A percentile compares a stretch with the other conserved stretches of the same genome.
These are phyloP conservation scores for Melastoma malabathricum DNA, from an alignment of 345 rosid species.

Conservation along the genomic window DNA sequence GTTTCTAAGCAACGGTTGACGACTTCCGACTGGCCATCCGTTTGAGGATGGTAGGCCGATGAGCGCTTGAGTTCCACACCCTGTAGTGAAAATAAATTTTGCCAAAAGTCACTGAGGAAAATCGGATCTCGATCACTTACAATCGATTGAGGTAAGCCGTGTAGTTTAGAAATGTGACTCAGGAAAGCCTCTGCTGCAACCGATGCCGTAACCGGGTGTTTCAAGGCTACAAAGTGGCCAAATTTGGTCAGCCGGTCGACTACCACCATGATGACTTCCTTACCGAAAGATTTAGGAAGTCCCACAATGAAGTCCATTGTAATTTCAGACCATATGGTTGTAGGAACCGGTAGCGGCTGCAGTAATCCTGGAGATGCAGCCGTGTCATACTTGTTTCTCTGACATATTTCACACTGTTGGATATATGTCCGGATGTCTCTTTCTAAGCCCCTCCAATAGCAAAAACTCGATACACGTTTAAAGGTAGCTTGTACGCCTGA, in stretches of 20 bases:
- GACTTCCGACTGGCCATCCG: neutral
- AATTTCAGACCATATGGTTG: neutral
- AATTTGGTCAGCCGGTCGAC: slow-evolving; percentile 3
- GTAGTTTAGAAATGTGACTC: neutral
- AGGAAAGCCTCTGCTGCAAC: neutral
- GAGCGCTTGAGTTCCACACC: neutral
- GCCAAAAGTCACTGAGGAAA: neutral
- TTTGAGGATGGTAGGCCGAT: slow-evolving; percentile 5
- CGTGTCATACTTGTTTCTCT: neutral
- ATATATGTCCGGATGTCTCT: neutral
- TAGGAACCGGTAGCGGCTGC: neutral
- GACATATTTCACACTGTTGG: neutral
- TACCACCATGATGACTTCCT: slow-evolving; percentile 1
- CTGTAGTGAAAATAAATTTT: neutral
- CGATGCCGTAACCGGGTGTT: neutral
- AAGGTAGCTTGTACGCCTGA: neutral
- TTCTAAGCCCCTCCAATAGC: slow-evolving; percentile 2
- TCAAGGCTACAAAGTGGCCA: neutral
- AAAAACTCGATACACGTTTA: neutral
- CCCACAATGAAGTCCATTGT: slow-evolving; percentile 8
- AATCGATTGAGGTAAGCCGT: slow-evolving; percentile 1
- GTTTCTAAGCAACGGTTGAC: neutral
- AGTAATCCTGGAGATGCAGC: neutral
- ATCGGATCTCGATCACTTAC: neutral
- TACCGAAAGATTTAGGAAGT: slow-evolving; percentile 2